Percentiles rank a stretch among this genome's conserved stretches.
These are phyloP conservation scores for Malassezia restricta DNA, from an alignment of 1,284 basidiomycete genomes.

Conservation along the genomic window DNA sequence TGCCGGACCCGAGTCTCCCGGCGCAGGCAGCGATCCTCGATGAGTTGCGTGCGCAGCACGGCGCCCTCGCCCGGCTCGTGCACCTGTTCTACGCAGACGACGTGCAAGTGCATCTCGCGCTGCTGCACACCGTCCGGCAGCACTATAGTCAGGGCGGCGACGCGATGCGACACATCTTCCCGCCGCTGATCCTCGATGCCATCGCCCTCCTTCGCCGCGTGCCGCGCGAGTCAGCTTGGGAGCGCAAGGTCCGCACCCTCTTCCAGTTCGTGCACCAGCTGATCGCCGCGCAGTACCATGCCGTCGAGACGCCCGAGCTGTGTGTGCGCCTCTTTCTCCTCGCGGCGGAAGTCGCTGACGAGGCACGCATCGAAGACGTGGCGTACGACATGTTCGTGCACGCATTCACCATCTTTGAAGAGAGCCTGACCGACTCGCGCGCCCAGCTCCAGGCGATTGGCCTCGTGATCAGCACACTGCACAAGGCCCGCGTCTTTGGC, in stretches of 20 bases:
- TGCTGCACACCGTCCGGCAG: conserved; percentile 37
- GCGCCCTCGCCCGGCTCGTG: conserved; percentile 39
- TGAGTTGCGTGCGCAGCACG: conserved; percentile 43
- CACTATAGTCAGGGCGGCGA: conserved; percentile 41
- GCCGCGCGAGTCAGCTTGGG: conserved; percentile 29
- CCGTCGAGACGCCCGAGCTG: conserved; percentile 40
- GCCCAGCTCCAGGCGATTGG: conserved; percentile 41
- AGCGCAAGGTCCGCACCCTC: conserved; percentile 37
- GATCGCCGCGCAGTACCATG: conserved; percentile 40
- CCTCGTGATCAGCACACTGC: conserved; percentile 37
- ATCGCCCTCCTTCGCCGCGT: conserved; percentile 41
- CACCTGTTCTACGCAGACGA: conserved; percentile 41
- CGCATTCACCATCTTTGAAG: conserved; percentile 44
- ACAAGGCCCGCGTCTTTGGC: conserved; percentile 35
- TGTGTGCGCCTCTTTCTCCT: conserved; percentile 39
- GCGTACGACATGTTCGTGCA: conserved; percentile 45
- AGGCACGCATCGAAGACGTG: conserved; percentile 40
- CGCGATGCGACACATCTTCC: conserved; percentile 38
- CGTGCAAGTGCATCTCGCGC: conserved; percentile 37
- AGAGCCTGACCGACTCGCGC: conserved; percentile 41
- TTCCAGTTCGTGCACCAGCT: conserved; percentile 45
- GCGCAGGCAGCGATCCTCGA: conserved; percentile 18
- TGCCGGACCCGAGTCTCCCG: not conserved
- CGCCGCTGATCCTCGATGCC: conserved; percentile 35
- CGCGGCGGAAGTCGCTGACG: conserved; percentile 40